Base-by-base conservation (phyloP, 352 stramenopile species). In the Blastocystis sp. region DNA sequence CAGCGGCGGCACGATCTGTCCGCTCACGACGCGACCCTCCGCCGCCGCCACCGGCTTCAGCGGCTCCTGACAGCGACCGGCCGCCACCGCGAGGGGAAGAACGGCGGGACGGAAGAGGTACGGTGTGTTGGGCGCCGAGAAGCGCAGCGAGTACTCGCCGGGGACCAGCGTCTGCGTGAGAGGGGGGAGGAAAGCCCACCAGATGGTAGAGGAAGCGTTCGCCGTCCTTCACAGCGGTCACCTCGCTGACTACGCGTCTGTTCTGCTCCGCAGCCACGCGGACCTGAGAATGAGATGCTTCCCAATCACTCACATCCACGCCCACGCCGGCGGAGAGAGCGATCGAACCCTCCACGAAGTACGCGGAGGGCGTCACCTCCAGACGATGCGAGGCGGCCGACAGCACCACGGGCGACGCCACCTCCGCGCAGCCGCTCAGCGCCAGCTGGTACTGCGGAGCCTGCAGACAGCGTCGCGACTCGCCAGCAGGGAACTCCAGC, bases 1-100 rank as follows among this genome's bases (percentile, higher is more conserved):
- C n/a, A 84, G 46, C 18, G 71, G n/a, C 0, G 71, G 71, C 11
- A 84, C 46, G 40, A 84, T 84, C 51, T 84, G 51, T 18, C 71
- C 71, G 4, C n/a, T 36, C 16, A 84, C 49, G n/a, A 84, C 71
- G 29, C 56, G 71, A 36, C 71, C 71, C 42, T 76, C 14, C 16
- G 36, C 16, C 40, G 11, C 46, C 16, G 14, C 7, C 16, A 84
- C 71, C 14, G 34, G 4, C 27, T 24, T 21, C 36, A 84, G 18
- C 38, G 7, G 9, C 16, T 24, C 24, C 9, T 32, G 21, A 38
- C 64, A 76, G n/a, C 40, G 64, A 4, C 4, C 34, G 4, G 64
- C 6, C 18, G 27, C 18, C 44, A 76, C 44, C 9, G 0, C 18
- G 11, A 76, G 24, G 16, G 42, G 8, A 8, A 14, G 64, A 53